Evolutionary conservation across 768 basidiomycete genomes (phyloP), one percentile per base, ranked within the genome.

Genomic region (Mycena filopes): DNA sequence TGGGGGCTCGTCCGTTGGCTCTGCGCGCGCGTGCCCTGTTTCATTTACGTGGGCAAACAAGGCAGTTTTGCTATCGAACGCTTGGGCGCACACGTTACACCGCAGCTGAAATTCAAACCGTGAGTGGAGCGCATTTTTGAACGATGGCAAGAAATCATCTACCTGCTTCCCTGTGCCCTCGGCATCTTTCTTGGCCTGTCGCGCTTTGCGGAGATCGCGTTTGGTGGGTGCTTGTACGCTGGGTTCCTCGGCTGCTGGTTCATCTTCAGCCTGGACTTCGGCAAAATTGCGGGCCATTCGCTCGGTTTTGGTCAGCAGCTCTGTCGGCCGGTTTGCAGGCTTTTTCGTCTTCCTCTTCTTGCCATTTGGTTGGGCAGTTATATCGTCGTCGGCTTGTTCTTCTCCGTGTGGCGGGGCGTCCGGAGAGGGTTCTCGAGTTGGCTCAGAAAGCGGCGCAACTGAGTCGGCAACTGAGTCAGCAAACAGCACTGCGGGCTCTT

Each of bases 121-220:
- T 47, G 54, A 47, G n/a, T n/a, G 42, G 40, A 51, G 43, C 50
- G 21, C 28, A 23, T 23, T 18, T 46, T 33, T n/a, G n/a, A 33
- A 25, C 25, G 21, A 15, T 28, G 1, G 38, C 51, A 36, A 36
- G 38, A 55, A 36, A 36, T 31, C 49, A 33, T 56, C 48, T 40
- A 73, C 71, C 47, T 65, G 70, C 53, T 72, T 77, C 25, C 67
- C 74, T 38, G 70, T 72, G 36, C 73, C 73, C 43, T 79, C 77
- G 4, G 80, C 83, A 7, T 79, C 83, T 74, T 91, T 94, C 81
- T 89, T 94, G 49, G 86, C 87, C 75, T 97, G 93, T 49, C 88
- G 83, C 20, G 90, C 89, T 51, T 89, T 84, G 49, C 96, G 81
- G 76, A 90, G 94, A 33, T 98, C 94, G 63, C 87, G 88, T 77